Percentiles rank a stretch among this genome's conserved stretches.
Evolutionary conservation across 768 basidiomycete species (phyloP).

Genomic region (Coprinopsis sp.): DNA sequence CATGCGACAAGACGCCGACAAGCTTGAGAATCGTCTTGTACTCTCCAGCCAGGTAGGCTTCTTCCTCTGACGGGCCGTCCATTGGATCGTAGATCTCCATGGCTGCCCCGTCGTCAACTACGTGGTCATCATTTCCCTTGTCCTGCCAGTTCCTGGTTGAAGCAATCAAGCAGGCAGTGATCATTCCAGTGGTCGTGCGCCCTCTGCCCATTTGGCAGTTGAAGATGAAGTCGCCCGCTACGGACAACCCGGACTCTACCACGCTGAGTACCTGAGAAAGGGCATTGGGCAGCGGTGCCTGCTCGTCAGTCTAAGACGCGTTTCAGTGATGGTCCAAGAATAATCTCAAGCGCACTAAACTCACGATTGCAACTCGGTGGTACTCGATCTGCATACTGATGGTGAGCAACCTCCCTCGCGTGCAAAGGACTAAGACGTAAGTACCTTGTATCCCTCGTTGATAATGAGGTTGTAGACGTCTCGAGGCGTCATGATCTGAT

Average conservation of each 20-base stretch:
- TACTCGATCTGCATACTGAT: conserved; percentile 62
- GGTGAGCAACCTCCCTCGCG: not conserved
- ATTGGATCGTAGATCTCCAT: conserved; percentile 58
- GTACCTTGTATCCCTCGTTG: conserved; percentile 74
- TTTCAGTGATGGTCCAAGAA: not conserved
- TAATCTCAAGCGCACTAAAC: conserved; percentile 24
- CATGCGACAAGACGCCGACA: conserved; percentile 85
- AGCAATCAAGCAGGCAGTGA: conserved; percentile 82
- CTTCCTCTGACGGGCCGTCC: conserved; percentile 83
- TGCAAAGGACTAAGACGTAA: conserved; percentile 15
- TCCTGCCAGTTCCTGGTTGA: conserved; percentile 60
- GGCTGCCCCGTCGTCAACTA: conserved; percentile 31
- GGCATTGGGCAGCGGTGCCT: conserved; percentile 88
- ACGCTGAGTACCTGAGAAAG: conserved; percentile 75
- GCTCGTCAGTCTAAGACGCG: conserved; percentile 82
- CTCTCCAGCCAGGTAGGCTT: conserved; percentile 87
- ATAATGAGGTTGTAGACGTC: conserved; percentile 75
- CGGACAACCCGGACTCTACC: conserved; percentile 51
- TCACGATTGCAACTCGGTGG: conserved; percentile 83
- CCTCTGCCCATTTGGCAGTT: conserved; percentile 97
- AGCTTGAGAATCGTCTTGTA: conserved; percentile 97
- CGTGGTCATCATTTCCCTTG: conserved; percentile 35
- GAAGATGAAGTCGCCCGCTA: conserved; percentile 79
- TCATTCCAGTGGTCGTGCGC: conserved; percentile 95
- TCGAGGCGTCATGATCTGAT: conserved; percentile 83